Base-by-base conservation (phyloP, 148 eudicot genomes). In the Chenopodium quinoa region DNA sequence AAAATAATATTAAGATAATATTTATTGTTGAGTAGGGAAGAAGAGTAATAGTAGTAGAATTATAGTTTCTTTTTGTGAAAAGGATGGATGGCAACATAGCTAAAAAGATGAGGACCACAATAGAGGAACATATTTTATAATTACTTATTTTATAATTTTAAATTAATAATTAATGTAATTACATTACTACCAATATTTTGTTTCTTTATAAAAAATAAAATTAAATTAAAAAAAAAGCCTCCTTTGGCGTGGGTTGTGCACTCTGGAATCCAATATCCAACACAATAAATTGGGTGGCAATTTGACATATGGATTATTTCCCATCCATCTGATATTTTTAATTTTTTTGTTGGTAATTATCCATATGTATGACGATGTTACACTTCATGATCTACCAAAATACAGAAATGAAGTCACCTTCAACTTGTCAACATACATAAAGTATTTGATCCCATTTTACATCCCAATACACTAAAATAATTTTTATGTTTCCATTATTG, bases 251-350 rank as follows among this genome's bases (percentile, higher is more conserved):
- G 79, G 62, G 62, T 17, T 56, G 62, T 56, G 62, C 62, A 14
- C 73, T 74, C 52, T 75, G 79, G 83, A 66, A 75, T 81, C 83
- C 83, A 20, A 75, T 81, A 67, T 48, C 74, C 71, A 22, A 73
- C 22, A 46, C 47, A 56, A 56, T 56, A 50, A 29, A 50, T 73
- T 81, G 64, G 65, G 62, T 56, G 22, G 62, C 62, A 56, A 56
- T 12, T 67, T 65, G 52, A 11, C 83, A 75, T 48, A 25, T 81
- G 60, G 60, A 73, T 34, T 40, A 40, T 80, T 80, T 71, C 19
- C 2, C 32, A 27, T 47, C 37, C 11, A 50, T 32, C 9, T 11
- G 20, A 19, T 71, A 8, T 17, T 67, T 64, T 25, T 75, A 17
- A 7, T 48, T 52, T 75, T 50, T 54, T 54, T 9, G 12, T 2